Percentiles rank a stretch among this genome's conserved stretches.
phyloP scores from a whole-genome alignment of 2,329 filamentous ascomycete genomes.

The Knufia fluminis region DNA sequence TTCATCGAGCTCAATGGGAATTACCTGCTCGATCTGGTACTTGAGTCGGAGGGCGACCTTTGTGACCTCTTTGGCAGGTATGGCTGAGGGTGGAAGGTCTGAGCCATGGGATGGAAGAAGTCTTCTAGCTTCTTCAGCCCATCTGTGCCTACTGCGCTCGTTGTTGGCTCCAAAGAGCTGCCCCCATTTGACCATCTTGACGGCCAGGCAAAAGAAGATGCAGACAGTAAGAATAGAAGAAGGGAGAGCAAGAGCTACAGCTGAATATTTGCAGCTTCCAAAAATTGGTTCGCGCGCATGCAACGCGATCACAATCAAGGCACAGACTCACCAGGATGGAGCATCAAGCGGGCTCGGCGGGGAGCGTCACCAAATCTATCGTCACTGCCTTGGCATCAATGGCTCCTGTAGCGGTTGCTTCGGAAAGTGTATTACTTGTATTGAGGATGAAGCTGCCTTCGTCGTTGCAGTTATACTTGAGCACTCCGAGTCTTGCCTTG shows the following conservation, averaged over 20 bases:
- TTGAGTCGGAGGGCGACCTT: conserved; percentile 83
- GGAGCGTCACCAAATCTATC: not conserved
- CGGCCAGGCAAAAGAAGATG: not conserved
- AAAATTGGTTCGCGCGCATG: not conserved
- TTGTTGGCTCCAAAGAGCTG: not conserved
- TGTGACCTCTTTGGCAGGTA: conserved; percentile 72
- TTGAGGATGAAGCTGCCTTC: no score
- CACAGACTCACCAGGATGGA: not conserved
- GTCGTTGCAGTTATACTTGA: no score
- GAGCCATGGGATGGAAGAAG: conserved; percentile 33
- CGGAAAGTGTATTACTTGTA: not conserved
- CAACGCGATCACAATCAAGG: not conserved
- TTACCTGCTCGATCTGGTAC: conserved; percentile 77
- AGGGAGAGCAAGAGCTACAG: not conserved
- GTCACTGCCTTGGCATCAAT: no score
- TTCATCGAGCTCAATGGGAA: conserved; percentile 83
- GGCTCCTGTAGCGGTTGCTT: not conserved
- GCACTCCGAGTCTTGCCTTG: no score
- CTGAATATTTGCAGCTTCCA: not conserved
- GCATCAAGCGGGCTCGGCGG: not conserved
- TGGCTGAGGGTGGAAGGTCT: conserved; percentile 48
- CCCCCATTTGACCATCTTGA: conserved; percentile 8
- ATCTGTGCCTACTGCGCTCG: conserved; percentile 6
- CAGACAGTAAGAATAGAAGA: not conserved
- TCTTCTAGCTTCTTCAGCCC: conserved; percentile 5